Evolutionary conservation across 2,329 filamentous ascomycete species (phyloP).

Genomic region (Venturia effusa): DNA sequence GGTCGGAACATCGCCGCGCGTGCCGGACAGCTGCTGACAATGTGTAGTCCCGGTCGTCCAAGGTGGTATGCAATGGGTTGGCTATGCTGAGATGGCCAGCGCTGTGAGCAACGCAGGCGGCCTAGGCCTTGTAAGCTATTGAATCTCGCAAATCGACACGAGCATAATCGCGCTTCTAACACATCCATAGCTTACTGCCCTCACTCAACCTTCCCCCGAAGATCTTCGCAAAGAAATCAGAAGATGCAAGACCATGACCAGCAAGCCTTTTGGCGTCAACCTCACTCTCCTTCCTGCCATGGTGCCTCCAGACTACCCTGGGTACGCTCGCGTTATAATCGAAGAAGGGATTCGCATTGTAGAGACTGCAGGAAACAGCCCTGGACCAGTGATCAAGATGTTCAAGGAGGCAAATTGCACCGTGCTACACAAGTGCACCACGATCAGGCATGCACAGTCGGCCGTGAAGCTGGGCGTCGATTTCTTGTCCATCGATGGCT

Average conservation of each 20-base stretch:
- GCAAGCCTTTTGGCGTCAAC: conserved; percentile 82
- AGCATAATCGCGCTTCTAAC: background rate
- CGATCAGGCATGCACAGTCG: conserved; percentile 82
- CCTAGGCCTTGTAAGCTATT: conserved; percentile 49
- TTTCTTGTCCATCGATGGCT: conserved; percentile 93
- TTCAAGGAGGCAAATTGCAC: conserved; percentile 70
- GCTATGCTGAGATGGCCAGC: conserved; percentile 66
- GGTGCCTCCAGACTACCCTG: conserved; percentile 81
- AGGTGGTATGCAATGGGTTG: conserved; percentile 80
- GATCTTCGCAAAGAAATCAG: conserved; percentile 90
- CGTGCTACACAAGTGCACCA: conserved; percentile 95
- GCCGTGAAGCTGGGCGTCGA: conserved; percentile 92
- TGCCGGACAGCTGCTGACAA: conserved; percentile 11
- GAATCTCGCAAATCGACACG: background rate
- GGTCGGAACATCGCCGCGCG: conserved; percentile 13
- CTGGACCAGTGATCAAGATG: conserved; percentile 80
- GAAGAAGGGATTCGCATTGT: conserved; percentile 87
- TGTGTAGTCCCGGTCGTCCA: conserved; percentile 65
- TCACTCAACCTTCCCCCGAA: conserved; percentile 87
- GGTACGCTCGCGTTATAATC: conserved; percentile 85
- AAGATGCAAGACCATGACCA: conserved; percentile 69
- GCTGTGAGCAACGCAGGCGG: conserved; percentile 61
- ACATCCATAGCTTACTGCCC: conserved; percentile 52
- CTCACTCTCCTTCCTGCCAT: conserved; percentile 85
- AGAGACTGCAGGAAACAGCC: conserved; percentile 84